Base-by-base conservation (phyloP, 768 basidiomycete species). In the Pisolithus marmoratus region DNA sequence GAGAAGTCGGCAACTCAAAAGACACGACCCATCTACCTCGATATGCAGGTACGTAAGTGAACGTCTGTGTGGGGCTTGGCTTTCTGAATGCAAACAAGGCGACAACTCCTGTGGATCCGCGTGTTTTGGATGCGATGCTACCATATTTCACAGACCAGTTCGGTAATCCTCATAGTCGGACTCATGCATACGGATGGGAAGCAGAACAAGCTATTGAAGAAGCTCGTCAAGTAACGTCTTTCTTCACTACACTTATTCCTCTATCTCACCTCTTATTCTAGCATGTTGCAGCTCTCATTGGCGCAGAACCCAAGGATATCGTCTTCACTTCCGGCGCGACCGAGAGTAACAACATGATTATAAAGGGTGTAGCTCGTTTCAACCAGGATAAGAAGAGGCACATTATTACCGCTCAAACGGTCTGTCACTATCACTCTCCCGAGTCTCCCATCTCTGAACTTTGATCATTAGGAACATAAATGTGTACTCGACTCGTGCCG, bases 161-260 rank as follows among this genome's bases (percentile, higher is more conserved):
- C 63, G 96, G 96, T 4, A 99, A 98, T 70, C 95, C 96, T 8
- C 96, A 98, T 66, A 94, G 92, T 67, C 83, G 96, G 51, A 98
- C 96, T 26, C 96, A 99, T 70, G 93, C 96, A 1, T 99, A 98
- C 68, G 96, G 96, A 4, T 99, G 96, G 96, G 96, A 99, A 71
- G 92, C 95, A 6, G 96, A 99, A 63, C 78, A 85, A 62, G 96
- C 88, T 0, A 90, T 96, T 7, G 96, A 98, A 64, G 83, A 86
- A 55, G 94, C 93, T 3, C 82, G 96, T 49, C 85, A 90, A 78
- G 93, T 85, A 22, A 48, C 59, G 38, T 8, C 48, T 20, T 63
- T 15, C 9, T 47, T 31, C 61, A 51, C 41, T 14, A 7, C 34
- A 22, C 51, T 24, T 5, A 37, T 15, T 20, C 15, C 46, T 49